Conservation (phyloP, 176 grass and related monocot genomes). For the bread wheat (Triticum aestivum) region IWGSC_CS_RefSeq_v2.1 NC_057814.1:584287021-584287520, state of each 20-base stretch:
- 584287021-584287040: not conserved
- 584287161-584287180: not conserved
- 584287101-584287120: not conserved
- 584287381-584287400: not conserved
- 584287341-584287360: too few relatives aligned
- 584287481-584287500: not conserved
- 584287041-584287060: not conserved
- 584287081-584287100: not conserved
- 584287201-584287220: not conserved
- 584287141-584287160: not conserved
- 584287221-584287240: not conserved
- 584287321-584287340: not conserved
- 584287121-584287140: not conserved
- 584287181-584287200: not conserved
- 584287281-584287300: not conserved
- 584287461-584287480: not conserved
- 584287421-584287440: not conserved
- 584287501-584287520: not conserved
- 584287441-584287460: not conserved
- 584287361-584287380: too few relatives aligned
- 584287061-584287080: not conserved
- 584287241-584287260: not conserved
- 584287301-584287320: not conserved
- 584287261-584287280: not conserved
- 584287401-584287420: not conserved